Percentiles rank a stretch among this genome's conserved stretches.
Conservation (phyloP, 2,329 filamentous ascomycete genomes). For the Malbranchea zuffiana region DNA sequence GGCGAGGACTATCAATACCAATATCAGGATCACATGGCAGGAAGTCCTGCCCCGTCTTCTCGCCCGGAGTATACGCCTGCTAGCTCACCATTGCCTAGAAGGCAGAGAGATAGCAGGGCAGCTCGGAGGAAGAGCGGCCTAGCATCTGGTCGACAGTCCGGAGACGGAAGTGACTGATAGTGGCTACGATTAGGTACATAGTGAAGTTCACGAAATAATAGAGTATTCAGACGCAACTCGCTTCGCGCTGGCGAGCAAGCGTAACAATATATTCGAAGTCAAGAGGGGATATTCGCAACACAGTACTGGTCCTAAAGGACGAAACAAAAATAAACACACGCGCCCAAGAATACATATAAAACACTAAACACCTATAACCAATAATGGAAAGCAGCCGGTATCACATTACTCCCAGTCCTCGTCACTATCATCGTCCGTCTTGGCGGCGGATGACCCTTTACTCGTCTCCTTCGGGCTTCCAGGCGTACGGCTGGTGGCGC, state of each 20-base stretch:
- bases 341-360: neutral
- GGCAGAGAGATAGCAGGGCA: too few relatives aligned
- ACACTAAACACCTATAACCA: neutral
- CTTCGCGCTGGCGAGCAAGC: too few relatives aligned
- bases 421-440: constrained; percentile 51
- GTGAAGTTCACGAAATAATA: neutral
- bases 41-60: constrained; percentile 8
- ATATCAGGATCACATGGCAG: constrained; percentile 11
- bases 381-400: neutral
- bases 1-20: constrained; percentile 54
- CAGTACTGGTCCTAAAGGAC: neutral
- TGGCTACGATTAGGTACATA: constrained; percentile 1
- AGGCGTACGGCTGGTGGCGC: constrained; percentile 66
- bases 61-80: too few relatives aligned
- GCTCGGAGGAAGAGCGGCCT: too few relatives aligned
- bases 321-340: neutral
- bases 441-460: constrained; percentile 34
- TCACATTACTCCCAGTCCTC: constrained; percentile 62
- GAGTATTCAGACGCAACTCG: neutral
- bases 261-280: too few relatives aligned
- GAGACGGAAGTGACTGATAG: neutral
- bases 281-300: too few relatives aligned
- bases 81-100: too few relatives aligned
- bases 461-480: constrained; percentile 48
- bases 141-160: too few relatives aligned